Base-by-base conservation (phyloP, 768 basidiomycete species). In the Suillus discolor region DNA sequence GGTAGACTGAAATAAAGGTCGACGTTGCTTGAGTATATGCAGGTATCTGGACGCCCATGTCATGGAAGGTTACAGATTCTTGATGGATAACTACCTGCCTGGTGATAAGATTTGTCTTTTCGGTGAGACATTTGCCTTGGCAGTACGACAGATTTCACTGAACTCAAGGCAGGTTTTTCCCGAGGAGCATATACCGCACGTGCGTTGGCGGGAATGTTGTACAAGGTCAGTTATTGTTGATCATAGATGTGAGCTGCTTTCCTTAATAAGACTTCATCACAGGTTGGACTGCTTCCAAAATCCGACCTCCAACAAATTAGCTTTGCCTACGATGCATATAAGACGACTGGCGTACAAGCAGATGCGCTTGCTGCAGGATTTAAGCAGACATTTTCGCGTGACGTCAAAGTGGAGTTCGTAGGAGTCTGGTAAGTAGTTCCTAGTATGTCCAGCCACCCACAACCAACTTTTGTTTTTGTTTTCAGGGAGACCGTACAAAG, bases 61-160 rank as follows among this genome's bases (percentile, higher is more conserved):
- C 28, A 84, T 87, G 77, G 88, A 84, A 11, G 93, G 93, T 0
- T 94, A 94, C 75, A 80, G 78, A 67, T 94, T 89, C 74, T 77
- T 94, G 62, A 93, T 94, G 92, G 83, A 89, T 67, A 93, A 90
- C 70, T 92, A 89, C 72, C 80, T 78, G n/a, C 70, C 77, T 0
- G 93, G 92, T 1, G 91, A 92, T 73, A 91, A 83, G 73, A 85
- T 93, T 39, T 92, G 88, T 71, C 75, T 93, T 25, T 92, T 92
- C 65, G 91, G 89, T 88, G 63, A 31, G 79, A 70, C 42, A 7
- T 23, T 44, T 45, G 42, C 11, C 8, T 11, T 42, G 38, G 25
- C 51, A 13, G 7, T 2, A 28, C 25, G 6, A 20, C 2, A 38
- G 8, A 72, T 31, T 12, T 6, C 25, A 31, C 65, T 79, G 6